Evolutionary conservation across 768 basidiomycete genomes (phyloP).

Genomic region (Termitomyces sp.): DNA sequence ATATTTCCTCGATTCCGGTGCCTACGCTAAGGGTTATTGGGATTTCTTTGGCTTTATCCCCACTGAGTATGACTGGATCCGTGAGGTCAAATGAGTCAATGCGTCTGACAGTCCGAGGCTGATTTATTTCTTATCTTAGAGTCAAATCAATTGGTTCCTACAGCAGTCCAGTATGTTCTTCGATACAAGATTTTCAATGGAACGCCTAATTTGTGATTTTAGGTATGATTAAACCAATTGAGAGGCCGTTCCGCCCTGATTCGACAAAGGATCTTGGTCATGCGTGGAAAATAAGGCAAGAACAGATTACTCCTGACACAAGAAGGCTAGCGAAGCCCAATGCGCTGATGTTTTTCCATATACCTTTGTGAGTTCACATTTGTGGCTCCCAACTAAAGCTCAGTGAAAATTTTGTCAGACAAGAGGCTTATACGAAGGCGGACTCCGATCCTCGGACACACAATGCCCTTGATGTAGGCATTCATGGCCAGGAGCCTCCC

Average conservation of each 20-base stretch:
- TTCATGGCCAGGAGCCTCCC: conserved; percentile 51
- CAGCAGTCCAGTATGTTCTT: conserved; percentile 60
- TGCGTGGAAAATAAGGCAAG: conserved; percentile 61
- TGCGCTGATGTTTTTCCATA: conserved; percentile 97
- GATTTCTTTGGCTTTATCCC: conserved; percentile 66
- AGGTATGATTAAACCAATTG: conserved; percentile 68
- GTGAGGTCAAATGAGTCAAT: conserved; percentile 41
- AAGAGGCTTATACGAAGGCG: conserved; percentile 70
- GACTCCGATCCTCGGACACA: conserved; percentile 65
- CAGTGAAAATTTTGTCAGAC: conserved; percentile 38
- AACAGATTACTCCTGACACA: conserved; percentile 55
- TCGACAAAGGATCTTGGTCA: conserved; percentile 65
- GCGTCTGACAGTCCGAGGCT: not conserved
- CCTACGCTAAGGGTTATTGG: conserved; percentile 60
- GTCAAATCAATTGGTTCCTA: conserved; percentile 90
- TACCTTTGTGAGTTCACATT: conserved; percentile 67
- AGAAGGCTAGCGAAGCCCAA: conserved; percentile 85
- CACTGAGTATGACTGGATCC: conserved; percentile 86
- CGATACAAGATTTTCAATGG: not conserved
- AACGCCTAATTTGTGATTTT: not conserved
- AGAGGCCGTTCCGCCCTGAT: conserved; percentile 84
- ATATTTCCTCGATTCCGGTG: conserved; percentile 89
- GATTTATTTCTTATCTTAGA: conserved; percentile 32
- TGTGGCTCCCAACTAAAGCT: not conserved
- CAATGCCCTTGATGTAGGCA: conserved; percentile 67